Evolutionary conservation across 768 basidiomycete species (phyloP).

Genomic region (Thelephora aurantiotincta): DNA sequence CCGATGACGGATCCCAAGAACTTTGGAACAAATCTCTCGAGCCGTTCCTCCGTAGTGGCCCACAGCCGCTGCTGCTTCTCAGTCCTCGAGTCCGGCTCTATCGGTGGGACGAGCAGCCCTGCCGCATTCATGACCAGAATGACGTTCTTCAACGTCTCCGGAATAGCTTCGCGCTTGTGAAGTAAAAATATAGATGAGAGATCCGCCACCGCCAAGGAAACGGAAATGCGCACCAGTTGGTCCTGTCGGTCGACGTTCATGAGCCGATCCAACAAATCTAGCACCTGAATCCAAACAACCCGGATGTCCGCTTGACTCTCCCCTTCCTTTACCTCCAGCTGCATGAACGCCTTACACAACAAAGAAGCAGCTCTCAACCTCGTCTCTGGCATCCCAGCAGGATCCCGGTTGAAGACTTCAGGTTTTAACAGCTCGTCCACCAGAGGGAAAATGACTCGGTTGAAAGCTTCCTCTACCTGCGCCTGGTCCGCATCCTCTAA

Average conservation of each 20-base stretch:
- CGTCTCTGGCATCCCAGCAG: slow-evolving; percentile 82
- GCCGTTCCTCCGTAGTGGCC: slow-evolving; percentile 71
- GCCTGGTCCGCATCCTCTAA: slow-evolving; percentile 41
- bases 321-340: slow-evolving; percentile 68
- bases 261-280: slow-evolving; percentile 79
- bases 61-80: slow-evolving; percentile 62
- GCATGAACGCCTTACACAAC: slow-evolving; percentile 92
- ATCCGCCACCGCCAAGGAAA: neutral
- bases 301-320: slow-evolving; percentile 46
- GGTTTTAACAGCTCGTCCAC: slow-evolving; percentile 84
- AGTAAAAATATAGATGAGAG: neutral
- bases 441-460: slow-evolving; percentile 80
- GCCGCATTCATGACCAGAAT: slow-evolving; percentile 92
- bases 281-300: slow-evolving; percentile 75
- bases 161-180: slow-evolving; percentile 79
- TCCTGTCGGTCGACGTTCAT: slow-evolving; percentile 80
- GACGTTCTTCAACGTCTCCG: slow-evolving; percentile 94
- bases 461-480: slow-evolving; percentile 76
- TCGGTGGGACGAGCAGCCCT: slow-evolving; percentile 58
- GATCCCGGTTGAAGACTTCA: slow-evolving; percentile 65
- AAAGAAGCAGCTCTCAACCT: slow-evolving; percentile 78
- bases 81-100: slow-evolving; percentile 31
- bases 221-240: slow-evolving; percentile 57
- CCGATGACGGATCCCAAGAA: slow-evolving; percentile 52
- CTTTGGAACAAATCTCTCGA: slow-evolving; percentile 86